phyloP scores from a whole-genome alignment of 306 rosid species.

The Lithocarpus polystachyus region DNA sequence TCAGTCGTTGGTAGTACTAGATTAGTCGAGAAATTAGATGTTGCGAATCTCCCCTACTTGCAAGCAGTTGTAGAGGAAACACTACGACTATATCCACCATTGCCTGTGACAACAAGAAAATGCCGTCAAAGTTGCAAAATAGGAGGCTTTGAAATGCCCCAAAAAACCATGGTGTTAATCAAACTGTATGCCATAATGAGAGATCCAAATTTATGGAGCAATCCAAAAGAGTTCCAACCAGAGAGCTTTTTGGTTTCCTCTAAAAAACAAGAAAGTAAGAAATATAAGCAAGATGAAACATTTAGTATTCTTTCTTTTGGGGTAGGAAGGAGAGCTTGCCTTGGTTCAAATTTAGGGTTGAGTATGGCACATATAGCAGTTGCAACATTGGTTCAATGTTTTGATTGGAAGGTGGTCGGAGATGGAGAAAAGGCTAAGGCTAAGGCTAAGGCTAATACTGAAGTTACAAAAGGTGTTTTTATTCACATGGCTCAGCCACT shows the following conservation, averaged over 20 bases:
- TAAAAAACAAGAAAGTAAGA: neutral
- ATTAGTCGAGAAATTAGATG: too few species aligned
- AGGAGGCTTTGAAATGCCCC: constrained; percentile 30
- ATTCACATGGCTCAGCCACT: constrained; percentile 46
- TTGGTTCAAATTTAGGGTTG: constrained; percentile 41
- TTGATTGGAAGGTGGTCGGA: constrained; percentile 48
- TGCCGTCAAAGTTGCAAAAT: constrained; percentile 36
- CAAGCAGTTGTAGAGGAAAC: constrained; percentile 48
- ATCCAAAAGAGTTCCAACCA: constrained; percentile 36
- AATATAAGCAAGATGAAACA: neutral
- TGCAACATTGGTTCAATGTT: constrained; percentile 54
- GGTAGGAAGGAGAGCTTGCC: constrained; percentile 50
- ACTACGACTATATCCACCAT: constrained; percentile 40
- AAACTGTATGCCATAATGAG: constrained; percentile 50
- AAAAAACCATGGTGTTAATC: constrained; percentile 36
- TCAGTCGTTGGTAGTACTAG: too few species aligned
- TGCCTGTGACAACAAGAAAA: neutral
- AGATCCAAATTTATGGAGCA: constrained; percentile 38
- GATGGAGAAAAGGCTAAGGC: constrained; percentile 22
- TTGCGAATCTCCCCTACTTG: constrained; percentile 27
- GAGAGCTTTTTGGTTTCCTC: constrained; percentile 37
- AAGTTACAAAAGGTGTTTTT: constrained; percentile 39
- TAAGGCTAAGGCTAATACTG: constrained; percentile 19
- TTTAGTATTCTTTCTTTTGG: constrained; percentile 46
- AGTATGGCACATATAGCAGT: constrained; percentile 24